These are phyloP conservation scores for Ajuga reptans DNA, from an alignment of 305 asterid species.

Conservation along the genomic window DNA sequence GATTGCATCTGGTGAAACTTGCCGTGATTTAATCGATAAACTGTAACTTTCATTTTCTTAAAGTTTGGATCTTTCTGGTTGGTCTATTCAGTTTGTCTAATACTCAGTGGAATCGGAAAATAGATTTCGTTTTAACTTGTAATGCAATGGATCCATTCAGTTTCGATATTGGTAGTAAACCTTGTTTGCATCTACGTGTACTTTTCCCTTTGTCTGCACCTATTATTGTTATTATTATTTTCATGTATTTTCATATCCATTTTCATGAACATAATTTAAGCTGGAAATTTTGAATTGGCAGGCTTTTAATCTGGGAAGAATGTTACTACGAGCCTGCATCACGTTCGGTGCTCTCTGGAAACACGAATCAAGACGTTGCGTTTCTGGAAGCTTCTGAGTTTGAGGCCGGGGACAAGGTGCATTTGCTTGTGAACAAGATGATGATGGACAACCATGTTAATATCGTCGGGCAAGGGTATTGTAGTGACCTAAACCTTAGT, in stretches of 20 bases:
- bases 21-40: conserved; percentile 18
- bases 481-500: not conserved
- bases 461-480: conserved; percentile 83
- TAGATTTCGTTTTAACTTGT: conserved; percentile 31
- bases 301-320: conserved; percentile 93
- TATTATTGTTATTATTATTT: not conserved
- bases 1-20: conserved; percentile 23
- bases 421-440: conserved; percentile 74
- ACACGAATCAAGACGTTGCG: conserved; percentile 23
- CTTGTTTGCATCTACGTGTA: conserved; percentile 39
- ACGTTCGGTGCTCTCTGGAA: conserved; percentile 28
- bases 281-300: too few relatives aligned
- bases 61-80: conserved; percentile 57
- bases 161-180: conserved; percentile 34
- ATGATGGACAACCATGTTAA: conserved; percentile 71
- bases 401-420: conserved; percentile 41
- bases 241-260: conserved; percentile 16
- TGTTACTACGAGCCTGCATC: conserved; percentile 54
- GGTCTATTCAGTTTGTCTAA: conserved; percentile 53
- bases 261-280: not conserved
- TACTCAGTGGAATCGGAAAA: conserved; percentile 36
- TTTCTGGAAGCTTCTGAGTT: conserved; percentile 30
- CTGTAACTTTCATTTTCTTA: conserved; percentile 29
- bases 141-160: conserved; percentile 22
- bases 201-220: conserved; percentile 23